phyloP scores from a whole-genome alignment of 208 protist species.

The Leishmania braziliensis region DNA sequence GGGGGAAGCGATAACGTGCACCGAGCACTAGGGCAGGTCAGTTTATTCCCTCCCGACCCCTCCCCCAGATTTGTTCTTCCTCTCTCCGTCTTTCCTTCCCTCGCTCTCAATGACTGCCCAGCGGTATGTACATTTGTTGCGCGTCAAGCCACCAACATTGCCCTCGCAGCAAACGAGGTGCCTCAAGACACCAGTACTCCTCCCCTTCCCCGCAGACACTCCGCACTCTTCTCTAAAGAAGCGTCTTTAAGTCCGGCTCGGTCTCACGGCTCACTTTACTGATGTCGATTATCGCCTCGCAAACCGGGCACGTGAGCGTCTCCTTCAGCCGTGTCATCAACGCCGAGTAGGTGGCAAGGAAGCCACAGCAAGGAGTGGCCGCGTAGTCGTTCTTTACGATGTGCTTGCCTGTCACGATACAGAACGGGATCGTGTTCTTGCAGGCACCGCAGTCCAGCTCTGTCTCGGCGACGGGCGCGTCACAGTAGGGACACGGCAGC shows the following conservation, averaged over 20 bases:
- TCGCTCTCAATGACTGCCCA: neutral
- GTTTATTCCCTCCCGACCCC: no score
- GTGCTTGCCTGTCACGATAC: constrained; percentile 94
- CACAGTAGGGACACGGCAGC: constrained; percentile 95
- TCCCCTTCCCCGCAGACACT: neutral
- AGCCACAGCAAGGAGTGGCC: constrained; percentile 90
- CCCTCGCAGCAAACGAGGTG: neutral
- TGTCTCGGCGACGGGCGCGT: constrained; percentile 81
- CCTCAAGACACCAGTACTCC: neutral
- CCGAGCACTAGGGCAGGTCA: neutral
- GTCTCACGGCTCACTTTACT: constrained; percentile 70
- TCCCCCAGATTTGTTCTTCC: neutral
- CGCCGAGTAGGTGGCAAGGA: constrained; percentile 83
- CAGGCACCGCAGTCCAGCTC: constrained; percentile 94
- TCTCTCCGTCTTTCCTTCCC: neutral
- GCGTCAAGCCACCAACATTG: no score
- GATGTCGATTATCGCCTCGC: constrained; percentile 75
- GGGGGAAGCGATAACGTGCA: neutral
- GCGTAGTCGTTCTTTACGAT: constrained; percentile 90
- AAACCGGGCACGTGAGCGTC: constrained; percentile 83
- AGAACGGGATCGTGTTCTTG: constrained; percentile 96
- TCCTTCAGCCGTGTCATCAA: constrained; percentile 75
- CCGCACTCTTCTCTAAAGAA: constrained; percentile 25
- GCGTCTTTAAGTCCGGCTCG: constrained; percentile 69
- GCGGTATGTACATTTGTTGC: neutral